Base-by-base conservation (phyloP, 2,329 filamentous ascomycete genomes). In the Nemania sp. region DNA sequence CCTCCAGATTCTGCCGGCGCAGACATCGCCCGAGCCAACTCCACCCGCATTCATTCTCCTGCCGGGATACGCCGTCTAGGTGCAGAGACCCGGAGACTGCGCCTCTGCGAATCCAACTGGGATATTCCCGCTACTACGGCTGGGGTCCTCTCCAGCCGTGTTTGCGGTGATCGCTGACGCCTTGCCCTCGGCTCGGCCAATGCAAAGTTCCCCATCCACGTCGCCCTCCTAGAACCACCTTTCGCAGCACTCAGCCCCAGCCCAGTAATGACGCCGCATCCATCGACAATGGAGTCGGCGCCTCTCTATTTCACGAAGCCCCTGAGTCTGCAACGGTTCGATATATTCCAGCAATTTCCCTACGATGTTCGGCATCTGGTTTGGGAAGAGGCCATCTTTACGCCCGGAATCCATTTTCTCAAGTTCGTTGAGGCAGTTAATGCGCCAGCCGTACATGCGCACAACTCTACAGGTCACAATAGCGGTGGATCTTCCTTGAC, bases 361-460 rank as follows among this genome's bases (percentile, higher is more conserved):
- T 67, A 64, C 23, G 67, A 69, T 33, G 60, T 68, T 30, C 66
- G 66, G 12, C 49, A 63, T 24, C 58, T 64, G 51, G 64, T 69
- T 23, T 68, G 66, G 67, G 51, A 64, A 40, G 36, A 61, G 2
- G 49, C 57, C 30, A 65, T 69, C 14, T 65, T 62, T 28, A 63
- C 58, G 0, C 62, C 64, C 5, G 67, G 67, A 4, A 68, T 69
- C n/a, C 67, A 69, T 56, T 69, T 69, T 36, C 65, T 69, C 26
- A 66, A 66, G 44, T 60, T 68, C 24, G 65, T 59, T 17, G 48
- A 53, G 26, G 51, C 56, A n/a, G 36, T 42, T 8, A 40, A 54
- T 17, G 9, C 31, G 24, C 14, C 40, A 9, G n/a, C 39, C 19
- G 9, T 23, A n/a, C 43, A 19, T 5, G 20, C 22, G 6, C 45